Base-by-base conservation (phyloP, 441 rosid species). In the Geranium incanum region DNA sequence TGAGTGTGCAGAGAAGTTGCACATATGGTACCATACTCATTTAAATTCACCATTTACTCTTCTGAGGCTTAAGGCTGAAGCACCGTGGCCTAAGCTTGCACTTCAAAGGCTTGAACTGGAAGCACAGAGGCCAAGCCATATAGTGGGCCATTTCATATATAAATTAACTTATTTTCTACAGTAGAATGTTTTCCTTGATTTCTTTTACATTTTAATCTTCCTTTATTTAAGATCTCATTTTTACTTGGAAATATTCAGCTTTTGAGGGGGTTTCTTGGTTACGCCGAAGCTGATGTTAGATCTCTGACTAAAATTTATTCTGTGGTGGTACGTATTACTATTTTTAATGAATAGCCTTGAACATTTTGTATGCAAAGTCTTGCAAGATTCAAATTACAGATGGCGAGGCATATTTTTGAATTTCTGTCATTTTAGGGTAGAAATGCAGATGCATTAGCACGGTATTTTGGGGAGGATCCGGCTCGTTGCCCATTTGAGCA, bases 381-480 rank as follows among this genome's bases (percentile, higher is more conserved):
- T 36, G 41, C 19, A 45, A 33, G 59, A 16, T 72, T 59, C 62
- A 67, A 13, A 63, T 48, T 50, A 68, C 45, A 55, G 13, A 69
- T 2, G 72, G 13, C 71, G 36, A 18, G 67, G 38, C 73, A 71
- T 66, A 36, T 41, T 66, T 74, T 16, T 73, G 76, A 72, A 78
- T 69, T 48, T 70, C 69, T 68, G 76, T 74, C 70, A 60, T 78
- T 74, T 68, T 71, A 89, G 94, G 91, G 94, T 81, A 87, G 91
- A 79, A 87, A 85, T 13, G 88, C 88, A 3, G 93, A 88, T 81
- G 85, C 85, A 1, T 83, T 86, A 81, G 86, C 90, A 13, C 82
- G 81, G 76, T 88, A 86, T 74, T 88, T 88, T 50, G 93, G 93
- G 66, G 93, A 88, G 77, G 93, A 88, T 80, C 93, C 93, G 36